These are phyloP conservation scores for Arthrinium phaeospermum DNA, from an alignment of 2,329 filamentous ascomycete genomes.

Conservation along the genomic window DNA sequence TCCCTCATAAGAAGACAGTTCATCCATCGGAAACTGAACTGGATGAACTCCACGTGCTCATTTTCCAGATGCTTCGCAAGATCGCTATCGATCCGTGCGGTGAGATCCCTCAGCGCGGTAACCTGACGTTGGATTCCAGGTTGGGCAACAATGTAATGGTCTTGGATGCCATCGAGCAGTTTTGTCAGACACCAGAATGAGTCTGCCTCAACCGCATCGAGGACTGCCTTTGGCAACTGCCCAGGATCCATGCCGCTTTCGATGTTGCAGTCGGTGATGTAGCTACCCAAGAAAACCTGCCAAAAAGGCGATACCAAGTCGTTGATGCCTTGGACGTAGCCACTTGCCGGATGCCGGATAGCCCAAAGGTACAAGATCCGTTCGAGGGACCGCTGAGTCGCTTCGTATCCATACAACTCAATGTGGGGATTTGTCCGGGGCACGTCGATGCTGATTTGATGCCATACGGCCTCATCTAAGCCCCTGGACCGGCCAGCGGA, in stretches of 20 bases:
- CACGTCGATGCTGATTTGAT: conserved; percentile 98
- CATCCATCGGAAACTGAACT: conserved; percentile 99
- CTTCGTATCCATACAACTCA: conserved; percentile 92
- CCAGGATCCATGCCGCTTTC: conserved; percentile 96
- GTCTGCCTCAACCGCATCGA: conserved; percentile 97
- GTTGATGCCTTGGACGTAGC: conserved; percentile 98
- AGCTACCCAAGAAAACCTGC: conserved; percentile 94
- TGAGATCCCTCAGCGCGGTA: conserved; percentile 84
- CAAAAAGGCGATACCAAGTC: conserved; percentile 97
- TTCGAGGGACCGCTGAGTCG: conserved; percentile 91
- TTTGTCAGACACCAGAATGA: conserved; percentile 99
- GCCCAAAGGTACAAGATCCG: conserved; percentile 97
- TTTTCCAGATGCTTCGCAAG: conserved; percentile 88
- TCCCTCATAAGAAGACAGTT: conserved; percentile 98
- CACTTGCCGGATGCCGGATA: conserved; percentile 93
- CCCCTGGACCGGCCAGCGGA: conserved; percentile 62
- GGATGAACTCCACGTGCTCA: conserved; percentile 96
- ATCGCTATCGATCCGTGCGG: conserved; percentile 82
- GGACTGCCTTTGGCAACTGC: conserved; percentile 84
- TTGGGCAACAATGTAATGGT: conserved; percentile 98
- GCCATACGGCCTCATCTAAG: conserved; percentile 97
- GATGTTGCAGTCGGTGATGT: conserved; percentile 92
- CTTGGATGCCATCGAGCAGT: conserved; percentile 96
- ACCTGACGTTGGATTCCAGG: conserved; percentile 97
- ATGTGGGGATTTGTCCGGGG: conserved; percentile 96